Evolutionary conservation across 345 rosid species (phyloP).

Genomic region (Eucalyptus cloeziana): DNA sequence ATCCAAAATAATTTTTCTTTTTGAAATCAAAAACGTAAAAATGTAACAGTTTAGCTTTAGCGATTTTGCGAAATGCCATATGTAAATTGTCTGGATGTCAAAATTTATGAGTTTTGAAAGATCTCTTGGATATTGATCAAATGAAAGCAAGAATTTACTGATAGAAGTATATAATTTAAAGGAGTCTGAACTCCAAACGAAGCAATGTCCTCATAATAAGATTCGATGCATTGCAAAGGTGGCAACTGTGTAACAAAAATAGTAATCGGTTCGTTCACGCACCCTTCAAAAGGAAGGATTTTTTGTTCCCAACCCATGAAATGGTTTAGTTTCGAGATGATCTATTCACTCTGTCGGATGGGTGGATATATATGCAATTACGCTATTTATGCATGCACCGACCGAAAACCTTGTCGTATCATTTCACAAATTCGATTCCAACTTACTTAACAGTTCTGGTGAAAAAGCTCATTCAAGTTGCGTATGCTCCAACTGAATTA

Average conservation of each 20-base stretch:
- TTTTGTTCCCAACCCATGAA: neutral
- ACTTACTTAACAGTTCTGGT: neutral
- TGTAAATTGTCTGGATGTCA: neutral
- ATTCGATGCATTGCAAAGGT: neutral
- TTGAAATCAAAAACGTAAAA: too few relatives aligned
- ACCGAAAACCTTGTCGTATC: neutral
- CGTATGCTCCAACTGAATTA: neutral
- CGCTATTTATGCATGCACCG: neutral
- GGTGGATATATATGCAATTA: neutral
- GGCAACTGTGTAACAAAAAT: neutral
- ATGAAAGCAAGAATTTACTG: neutral
- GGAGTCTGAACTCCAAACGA: neutral
- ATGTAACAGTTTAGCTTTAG: too few relatives aligned
- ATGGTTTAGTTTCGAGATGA: neutral
- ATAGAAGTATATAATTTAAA: too few relatives aligned
- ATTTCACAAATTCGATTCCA: neutral
- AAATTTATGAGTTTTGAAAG: too few relatives aligned
- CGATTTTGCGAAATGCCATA: neutral
- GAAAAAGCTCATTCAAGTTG: neutral
- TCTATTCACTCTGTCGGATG: accelerated
- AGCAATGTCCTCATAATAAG: neutral
- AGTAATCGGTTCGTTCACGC: neutral
- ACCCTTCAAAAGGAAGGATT: neutral
- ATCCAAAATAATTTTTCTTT: too few relatives aligned
- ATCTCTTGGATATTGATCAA: neutral